These are phyloP conservation scores for Chrysoporthe cubensis DNA, from an alignment of 2,329 filamentous ascomycete species.

Conservation along the genomic window DNA sequence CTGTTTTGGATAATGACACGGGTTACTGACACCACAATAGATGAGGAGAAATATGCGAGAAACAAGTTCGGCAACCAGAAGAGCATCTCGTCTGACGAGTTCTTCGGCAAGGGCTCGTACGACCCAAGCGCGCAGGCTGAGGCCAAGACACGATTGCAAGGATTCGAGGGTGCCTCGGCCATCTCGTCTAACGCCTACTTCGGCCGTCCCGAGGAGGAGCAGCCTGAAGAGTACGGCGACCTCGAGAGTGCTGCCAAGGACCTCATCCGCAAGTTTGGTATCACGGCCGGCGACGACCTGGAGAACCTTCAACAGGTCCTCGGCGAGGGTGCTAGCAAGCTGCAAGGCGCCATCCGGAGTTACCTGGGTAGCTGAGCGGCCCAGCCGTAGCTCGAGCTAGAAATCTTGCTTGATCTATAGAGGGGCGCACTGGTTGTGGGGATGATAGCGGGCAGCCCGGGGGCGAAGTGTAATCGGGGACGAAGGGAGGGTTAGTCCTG, in stretches of 20 bases:
- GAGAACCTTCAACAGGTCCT: conserved; percentile 85
- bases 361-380: conserved; percentile 61
- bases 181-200: conserved; percentile 99
- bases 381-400: not conserved
- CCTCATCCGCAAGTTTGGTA: conserved; percentile 91
- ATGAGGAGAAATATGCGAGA: conserved; percentile 79
- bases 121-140: conserved; percentile 81
- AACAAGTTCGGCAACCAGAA: conserved; percentile 91
- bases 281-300: conserved; percentile 93
- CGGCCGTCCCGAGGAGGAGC: conserved; percentile 81
- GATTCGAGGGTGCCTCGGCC: conserved; percentile 87
- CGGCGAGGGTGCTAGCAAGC: conserved; percentile 80
- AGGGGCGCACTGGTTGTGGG: not conserved
- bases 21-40: conserved; percentile 43
- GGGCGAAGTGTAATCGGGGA: not conserved
- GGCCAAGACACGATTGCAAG: conserved; percentile 84
- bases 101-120: conserved; percentile 89
- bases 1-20: conserved; percentile 3
- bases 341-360: conserved; percentile 75
- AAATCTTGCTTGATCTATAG: not conserved
- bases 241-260: conserved; percentile 94
- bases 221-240: conserved; percentile 81
- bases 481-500: not conserved
- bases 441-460: not conserved
- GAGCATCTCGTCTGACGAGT: conserved; percentile 96